Conservation (phyloP, 495 filamentous ascomycete genomes). For the Hypoxylon perforatum region DNA sequence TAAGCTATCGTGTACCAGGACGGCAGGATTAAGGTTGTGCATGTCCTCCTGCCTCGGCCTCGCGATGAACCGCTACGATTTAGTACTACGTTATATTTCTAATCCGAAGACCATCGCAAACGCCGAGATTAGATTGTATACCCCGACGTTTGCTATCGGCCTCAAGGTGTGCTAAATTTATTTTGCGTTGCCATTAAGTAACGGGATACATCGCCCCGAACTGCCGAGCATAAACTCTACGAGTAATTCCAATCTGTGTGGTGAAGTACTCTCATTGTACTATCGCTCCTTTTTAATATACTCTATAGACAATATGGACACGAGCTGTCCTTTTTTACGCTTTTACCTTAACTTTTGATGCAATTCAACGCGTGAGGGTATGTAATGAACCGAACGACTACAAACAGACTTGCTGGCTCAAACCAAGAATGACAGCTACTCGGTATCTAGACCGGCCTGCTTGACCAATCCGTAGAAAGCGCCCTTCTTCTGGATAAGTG, state of each 20-base stretch:
- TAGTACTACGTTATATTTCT: neutral
- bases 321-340: neutral
- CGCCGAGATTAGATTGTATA: neutral
- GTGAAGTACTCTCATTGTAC: slow-evolving; percentile 5
- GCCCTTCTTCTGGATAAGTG: slow-evolving; percentile 55
- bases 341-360: slow-evolving; percentile 6
- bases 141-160: neutral
- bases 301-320: neutral
- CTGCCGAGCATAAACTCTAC: too few species aligned
- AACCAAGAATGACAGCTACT: slow-evolving; percentile 23
- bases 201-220: too few species aligned
- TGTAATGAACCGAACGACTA: slow-evolving; percentile 12
- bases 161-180: too few species aligned
- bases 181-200: too few species aligned
- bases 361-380: slow-evolving; percentile 12
- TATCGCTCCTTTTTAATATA: slow-evolving; percentile 6
- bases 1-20: too few species aligned
- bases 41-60: neutral
- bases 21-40: neutral
- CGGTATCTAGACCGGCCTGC: slow-evolving; percentile 58
- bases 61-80: neutral
- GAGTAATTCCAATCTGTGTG: too few species aligned
- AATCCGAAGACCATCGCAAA: neutral
- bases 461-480: slow-evolving; percentile 59
- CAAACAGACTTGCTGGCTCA: slow-evolving; percentile 8